Evolutionary conservation across 225 moss, liverwort and hornwort species (phyloP).

Genomic region (Ulota crispa): DNA sequence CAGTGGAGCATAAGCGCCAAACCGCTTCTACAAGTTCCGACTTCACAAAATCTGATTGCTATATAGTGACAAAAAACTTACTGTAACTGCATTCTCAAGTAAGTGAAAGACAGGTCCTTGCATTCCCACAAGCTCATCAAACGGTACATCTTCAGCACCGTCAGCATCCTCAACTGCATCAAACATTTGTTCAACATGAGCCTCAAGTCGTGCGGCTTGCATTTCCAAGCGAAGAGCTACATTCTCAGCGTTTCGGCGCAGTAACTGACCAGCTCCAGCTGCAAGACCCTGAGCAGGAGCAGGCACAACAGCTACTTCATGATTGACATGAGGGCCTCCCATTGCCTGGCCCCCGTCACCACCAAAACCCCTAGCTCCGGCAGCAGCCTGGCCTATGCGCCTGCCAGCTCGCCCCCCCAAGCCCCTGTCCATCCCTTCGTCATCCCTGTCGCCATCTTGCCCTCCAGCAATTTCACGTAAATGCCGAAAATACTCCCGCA

Average conservation of each 20-base stretch:
- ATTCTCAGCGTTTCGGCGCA: constrained; percentile 96
- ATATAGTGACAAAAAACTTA: constrained; percentile 32
- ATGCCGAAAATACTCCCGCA: constrained; percentile 97
- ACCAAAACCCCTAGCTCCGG: constrained; percentile 52
- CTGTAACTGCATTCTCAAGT: constrained; percentile 94
- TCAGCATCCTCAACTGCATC: constrained; percentile 98
- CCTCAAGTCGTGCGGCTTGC: constrained; percentile 98
- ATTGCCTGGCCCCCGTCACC: constrained; percentile 63
- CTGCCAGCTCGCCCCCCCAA: constrained; percentile 80
- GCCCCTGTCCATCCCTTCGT: constrained; percentile 68
- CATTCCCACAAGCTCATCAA: constrained; percentile 99
- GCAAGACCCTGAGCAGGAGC: constrained; percentile 80
- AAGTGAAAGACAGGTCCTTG: constrained; percentile 97
- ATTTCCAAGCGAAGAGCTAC: constrained; percentile 93
- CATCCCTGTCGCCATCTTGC: constrained; percentile 59
- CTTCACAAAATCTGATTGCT: background rate
- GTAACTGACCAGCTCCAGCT: constrained; percentile 89
- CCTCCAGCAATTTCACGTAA: constrained; percentile 77
- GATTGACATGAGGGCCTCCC: constrained; percentile 44
- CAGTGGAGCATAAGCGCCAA: background rate
- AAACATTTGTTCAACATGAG: constrained; percentile 99
- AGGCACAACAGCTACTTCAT: constrained; percentile 46
- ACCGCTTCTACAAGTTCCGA: background rate
- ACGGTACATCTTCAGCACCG: constrained; percentile 97
- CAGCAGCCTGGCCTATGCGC: constrained; percentile 56